Evolutionary conservation across 768 basidiomycete species (phyloP).

Genomic region (Pisolithus tinctorius): DNA sequence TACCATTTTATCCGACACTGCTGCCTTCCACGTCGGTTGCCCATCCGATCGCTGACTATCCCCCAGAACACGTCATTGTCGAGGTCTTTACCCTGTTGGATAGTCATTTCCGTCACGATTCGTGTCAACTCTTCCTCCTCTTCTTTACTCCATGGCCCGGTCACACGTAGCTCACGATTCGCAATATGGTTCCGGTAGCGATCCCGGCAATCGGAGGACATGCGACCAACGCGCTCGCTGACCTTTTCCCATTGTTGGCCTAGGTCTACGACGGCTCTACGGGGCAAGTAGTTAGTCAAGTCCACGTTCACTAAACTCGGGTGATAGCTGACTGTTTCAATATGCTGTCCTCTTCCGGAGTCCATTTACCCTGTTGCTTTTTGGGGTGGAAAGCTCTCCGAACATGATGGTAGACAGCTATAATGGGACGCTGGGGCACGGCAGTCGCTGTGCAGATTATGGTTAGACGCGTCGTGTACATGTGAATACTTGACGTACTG

Average conservation of each 20-base stretch:
- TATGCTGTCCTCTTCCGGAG: slow-evolving; percentile 52
- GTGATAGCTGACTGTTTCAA: slow-evolving; percentile 48
- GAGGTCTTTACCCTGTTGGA: slow-evolving; percentile 61
- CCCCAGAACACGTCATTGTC: slow-evolving; percentile 85
- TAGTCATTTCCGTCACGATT: slow-evolving; percentile 72
- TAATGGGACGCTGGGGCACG: slow-evolving; percentile 70
- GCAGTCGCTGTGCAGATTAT: slow-evolving; percentile 45
- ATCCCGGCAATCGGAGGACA: slow-evolving; percentile 78
- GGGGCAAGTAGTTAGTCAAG: slow-evolving; percentile 1
- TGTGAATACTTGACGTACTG: slow-evolving; percentile 39
- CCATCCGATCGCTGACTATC: slow-evolving; percentile 71
- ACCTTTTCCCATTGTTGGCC: slow-evolving; percentile 84
- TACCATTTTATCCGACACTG: slow-evolving; percentile 89
- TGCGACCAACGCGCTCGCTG: slow-evolving; percentile 61
- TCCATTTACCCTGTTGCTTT: slow-evolving; percentile 67
- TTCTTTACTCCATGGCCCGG: slow-evolving; percentile 71
- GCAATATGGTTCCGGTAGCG: slow-evolving; percentile 80
- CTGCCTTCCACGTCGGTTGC: slow-evolving; percentile 64
- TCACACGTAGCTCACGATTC: slow-evolving; percentile 54
- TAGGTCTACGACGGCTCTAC: slow-evolving; percentile 59
- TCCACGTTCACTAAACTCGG: neutral
- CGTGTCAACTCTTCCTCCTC: slow-evolving; percentile 70
- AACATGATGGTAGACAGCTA: slow-evolving; percentile 80
- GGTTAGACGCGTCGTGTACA: neutral
- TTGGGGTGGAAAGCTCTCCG: slow-evolving; percentile 64